Percentiles rank a stretch among this genome's conserved stretches.
Conservation (phyloP, 345 rosid species). For the Eucalyptus regnans region DNA sequence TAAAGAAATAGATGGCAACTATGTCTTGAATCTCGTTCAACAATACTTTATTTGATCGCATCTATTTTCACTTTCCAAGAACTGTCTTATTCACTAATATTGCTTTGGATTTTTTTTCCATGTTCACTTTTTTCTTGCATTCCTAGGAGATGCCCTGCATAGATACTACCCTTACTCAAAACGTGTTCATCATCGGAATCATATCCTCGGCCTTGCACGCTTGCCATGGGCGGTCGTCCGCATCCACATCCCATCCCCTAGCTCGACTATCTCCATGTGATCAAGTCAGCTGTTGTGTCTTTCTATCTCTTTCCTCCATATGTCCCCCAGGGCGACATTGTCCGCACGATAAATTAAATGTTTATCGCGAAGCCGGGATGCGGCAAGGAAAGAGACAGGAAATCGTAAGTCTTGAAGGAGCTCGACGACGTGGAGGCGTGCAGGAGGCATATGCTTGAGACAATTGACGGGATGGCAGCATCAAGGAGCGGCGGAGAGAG, state of each 20-base stretch:
- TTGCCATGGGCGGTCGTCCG: neutral
- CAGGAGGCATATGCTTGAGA: neutral
- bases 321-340: neutral
- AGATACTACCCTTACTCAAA: neutral
- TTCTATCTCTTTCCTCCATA: neutral
- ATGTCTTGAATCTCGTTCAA: neutral
- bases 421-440: neutral
- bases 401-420: neutral
- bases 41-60: neutral
- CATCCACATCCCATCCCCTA: neutral
- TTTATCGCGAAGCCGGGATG: neutral
- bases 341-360: too few relatives aligned
- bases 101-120: neutral
- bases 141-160: neutral
- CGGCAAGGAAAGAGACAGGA: neutral
- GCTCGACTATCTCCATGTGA: neutral
- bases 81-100: neutral
- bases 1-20: neutral
- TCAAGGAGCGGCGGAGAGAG: neutral
- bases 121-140: neutral
- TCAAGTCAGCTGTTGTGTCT: neutral
- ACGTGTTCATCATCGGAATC: neutral
- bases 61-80: neutral
- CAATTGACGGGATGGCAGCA: neutral
- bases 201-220: neutral